Conservation (phyloP, 495 filamentous ascomycete genomes). For the Aspergillus diversus region DNA sequence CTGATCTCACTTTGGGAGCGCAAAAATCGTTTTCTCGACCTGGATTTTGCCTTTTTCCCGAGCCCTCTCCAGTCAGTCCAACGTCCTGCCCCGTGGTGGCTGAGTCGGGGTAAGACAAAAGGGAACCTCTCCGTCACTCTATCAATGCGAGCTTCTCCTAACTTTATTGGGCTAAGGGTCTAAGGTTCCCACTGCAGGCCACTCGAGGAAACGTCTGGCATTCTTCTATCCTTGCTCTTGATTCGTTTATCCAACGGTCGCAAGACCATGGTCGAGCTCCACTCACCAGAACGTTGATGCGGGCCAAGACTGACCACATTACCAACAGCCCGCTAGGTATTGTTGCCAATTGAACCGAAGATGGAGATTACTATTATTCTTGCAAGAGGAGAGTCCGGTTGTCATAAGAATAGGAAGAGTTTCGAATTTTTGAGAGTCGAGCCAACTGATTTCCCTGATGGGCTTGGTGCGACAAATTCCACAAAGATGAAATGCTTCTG, state of each 20-base stretch:
- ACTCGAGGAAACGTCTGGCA: not conserved
- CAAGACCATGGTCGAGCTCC: not conserved
- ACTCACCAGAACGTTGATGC: not conserved
- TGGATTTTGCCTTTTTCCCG: not conserved
- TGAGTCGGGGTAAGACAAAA: not conserved
- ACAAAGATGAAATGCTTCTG: conserved; percentile 1
- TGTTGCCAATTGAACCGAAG: not conserved
- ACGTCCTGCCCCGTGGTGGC: not conserved
- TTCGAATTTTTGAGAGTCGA: not conserved
- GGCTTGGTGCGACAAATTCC: not conserved
- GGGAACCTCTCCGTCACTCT: not conserved
- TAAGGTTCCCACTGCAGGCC: not conserved
- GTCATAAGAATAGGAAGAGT: not conserved
- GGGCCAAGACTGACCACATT: not conserved
- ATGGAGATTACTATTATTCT: not conserved
- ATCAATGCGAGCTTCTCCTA: not conserved
- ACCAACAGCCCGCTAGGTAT: not conserved
- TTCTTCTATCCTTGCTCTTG: not conserved
- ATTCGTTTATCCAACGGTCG: conserved; percentile 1
- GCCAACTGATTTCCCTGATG: not conserved
- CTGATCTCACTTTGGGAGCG: not conserved
- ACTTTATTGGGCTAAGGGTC: not conserved
- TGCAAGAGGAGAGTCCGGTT: not conserved
- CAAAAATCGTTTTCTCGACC: not conserved
- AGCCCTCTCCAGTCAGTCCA: not conserved